Conservation (phyloP, 257 asterid genomes). For the Osmanthus fragrans region DNA sequence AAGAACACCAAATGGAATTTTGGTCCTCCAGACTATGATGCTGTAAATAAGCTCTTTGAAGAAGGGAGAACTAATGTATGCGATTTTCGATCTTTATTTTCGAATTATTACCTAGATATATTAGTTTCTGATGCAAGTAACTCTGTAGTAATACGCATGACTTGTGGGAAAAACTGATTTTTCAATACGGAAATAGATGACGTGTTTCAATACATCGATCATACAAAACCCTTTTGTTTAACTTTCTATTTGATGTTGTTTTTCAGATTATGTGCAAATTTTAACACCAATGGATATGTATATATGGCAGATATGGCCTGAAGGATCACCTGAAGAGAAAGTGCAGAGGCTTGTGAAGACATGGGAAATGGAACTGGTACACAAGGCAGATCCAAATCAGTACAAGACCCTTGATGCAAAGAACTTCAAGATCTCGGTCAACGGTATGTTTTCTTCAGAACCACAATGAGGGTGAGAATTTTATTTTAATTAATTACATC, state of each 20-base stretch:
- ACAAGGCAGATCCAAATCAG: slow-evolving; percentile 51
- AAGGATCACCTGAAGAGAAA: slow-evolving; percentile 58
- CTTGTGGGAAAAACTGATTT: not conserved
- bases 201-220: too few relatives aligned
- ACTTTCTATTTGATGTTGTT: not conserved
- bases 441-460: slow-evolving; percentile 39
- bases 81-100: not conserved
- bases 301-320: slow-evolving; percentile 52
- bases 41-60: slow-evolving; percentile 69
- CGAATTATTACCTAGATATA: too few relatives aligned
- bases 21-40: slow-evolving; percentile 78
- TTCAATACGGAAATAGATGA: too few relatives aligned
- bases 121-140: not conserved
- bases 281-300: not conserved
- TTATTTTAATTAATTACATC: too few relatives aligned
- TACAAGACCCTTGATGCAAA: slow-evolving; percentile 44
- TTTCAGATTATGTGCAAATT: not conserved
- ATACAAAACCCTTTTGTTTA: too few relatives aligned
- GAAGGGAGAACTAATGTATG: slow-evolving; percentile 71
- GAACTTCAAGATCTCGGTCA: slow-evolving; percentile 37
- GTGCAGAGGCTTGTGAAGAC: slow-evolving; percentile 66
- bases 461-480: too few relatives aligned
- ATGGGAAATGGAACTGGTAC: slow-evolving; percentile 70
- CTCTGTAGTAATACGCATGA: not conserved
- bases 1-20: slow-evolving; percentile 55